Base-by-base conservation (phyloP, 306 rosid genomes). In the Phaseolus lunatus region DNA sequence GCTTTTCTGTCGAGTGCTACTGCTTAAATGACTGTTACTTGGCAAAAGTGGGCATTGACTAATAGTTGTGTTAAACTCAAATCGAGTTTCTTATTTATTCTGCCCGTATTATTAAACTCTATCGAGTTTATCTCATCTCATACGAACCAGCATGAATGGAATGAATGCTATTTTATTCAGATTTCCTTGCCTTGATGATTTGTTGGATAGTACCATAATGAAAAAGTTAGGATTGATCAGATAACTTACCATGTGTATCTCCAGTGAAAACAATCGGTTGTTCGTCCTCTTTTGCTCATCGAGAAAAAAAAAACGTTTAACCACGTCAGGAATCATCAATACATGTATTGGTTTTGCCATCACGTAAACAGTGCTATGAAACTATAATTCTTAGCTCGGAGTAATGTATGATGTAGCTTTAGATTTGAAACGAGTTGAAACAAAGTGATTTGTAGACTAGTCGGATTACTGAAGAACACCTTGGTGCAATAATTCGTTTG, bases 1-100 rank as follows among this genome's bases (percentile, higher is more conserved):
- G 94, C 97, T 85, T 78, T 81, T 64, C 4, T 61, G 20, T 0
- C 26, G 2, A 18, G 67, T 24, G 72, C 84, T 1, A 5, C 65
- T 57, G 85, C 82, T 26, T 87, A 91, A 84, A 39, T 58, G 18
- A 27, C 71, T 65, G 33, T 76, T 54, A 14, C 33, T 44, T 62
- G 37, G 59, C 41, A 63, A 54, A 35, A 18, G 23, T 49, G 19
- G 41, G 8, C 7, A 43, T 33, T 45, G 49, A 8, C 18, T 53
- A 23, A 13, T 45, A 35, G 41, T 61, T 67, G 2, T n/a, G 41
- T 16, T 58, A 18, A 70, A 76, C 37, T 43, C 12, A 41, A 47
- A 33, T 54, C 33, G 29, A 59, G 53, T 53, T 57, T 78, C n/a
- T 9, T 43, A 19, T 82, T 56, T 79, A 33, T 64, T 75, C 0